Evolutionary conservation across 441 rosid species (phyloP), one percentile per base, ranked within the genome.

Genomic region (Monsonia emarginata): DNA sequence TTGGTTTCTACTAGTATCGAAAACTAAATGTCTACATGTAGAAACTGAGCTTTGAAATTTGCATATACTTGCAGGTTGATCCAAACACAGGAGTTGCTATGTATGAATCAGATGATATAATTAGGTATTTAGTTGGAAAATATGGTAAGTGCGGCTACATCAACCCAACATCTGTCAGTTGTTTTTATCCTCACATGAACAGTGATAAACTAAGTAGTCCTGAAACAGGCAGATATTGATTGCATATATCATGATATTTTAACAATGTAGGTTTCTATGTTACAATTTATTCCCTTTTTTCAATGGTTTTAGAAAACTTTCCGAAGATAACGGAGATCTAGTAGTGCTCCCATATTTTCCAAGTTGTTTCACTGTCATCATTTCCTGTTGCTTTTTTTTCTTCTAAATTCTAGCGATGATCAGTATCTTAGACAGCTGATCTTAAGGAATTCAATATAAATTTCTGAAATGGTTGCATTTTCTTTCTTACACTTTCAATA

Each of bases 71-170:
- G 75, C 86, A 92, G 96, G 91, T 92, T 50, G 98, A 92, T 83
- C 98, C 97, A 54, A 92, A 92, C 75, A 86, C 96, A 16, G 97
- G 96, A 65, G 85, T 83, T 74, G 78, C 97, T 50, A 90, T 92
- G 92, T 92, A 92, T 66, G 98, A 92, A 80, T 92, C 98, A 19
- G 96, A 92, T 74, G 90, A 77, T 58, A 92, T 92, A 72, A 88
- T 92, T 68, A 90, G 86, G 79, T 92, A 92, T 73, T 76, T 92
- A 65, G 86, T 78, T 31, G 81, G 73, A 64, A 92, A 85, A 87
- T 92, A 92, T 69, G 98, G 98, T 92, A 38, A 16, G 82, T 79
- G 38, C 60, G 46, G 59, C 66, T 65, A 1, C 61, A 52, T 28
- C 46, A 10, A 58, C 65, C 24, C 62, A 61, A 63, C 64, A 42